phyloP scores from a whole-genome alignment of 257 asterid genomes.

The Orobanche coerulescens region DNA sequence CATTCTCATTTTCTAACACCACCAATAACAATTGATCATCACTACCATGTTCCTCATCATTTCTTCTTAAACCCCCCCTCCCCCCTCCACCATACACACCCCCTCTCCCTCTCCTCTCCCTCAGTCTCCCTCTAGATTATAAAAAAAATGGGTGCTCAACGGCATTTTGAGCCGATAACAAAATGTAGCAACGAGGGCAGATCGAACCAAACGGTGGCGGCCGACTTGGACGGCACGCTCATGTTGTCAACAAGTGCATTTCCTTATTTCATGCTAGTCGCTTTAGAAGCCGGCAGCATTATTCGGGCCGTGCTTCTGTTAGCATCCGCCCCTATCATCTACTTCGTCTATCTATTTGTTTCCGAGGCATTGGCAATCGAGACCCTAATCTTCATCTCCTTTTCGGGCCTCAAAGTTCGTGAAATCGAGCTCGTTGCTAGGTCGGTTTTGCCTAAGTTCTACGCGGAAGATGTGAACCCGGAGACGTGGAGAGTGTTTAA shows the following conservation, averaged over 20 bases:
- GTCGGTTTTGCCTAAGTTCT: constrained; percentile 76
- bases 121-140: not conserved
- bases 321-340: constrained; percentile 45
- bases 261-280: constrained; percentile 79
- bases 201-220: constrained; percentile 59
- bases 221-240: constrained; percentile 87
- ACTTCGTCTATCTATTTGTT: constrained; percentile 42
- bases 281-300: constrained; percentile 79
- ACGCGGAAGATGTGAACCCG: constrained; percentile 72
- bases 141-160: constrained; percentile 39
- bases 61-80: constrained; percentile 48
- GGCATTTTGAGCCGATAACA: constrained; percentile 45
- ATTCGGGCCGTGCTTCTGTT: constrained; percentile 55
- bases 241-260: constrained; percentile 52
- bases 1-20: constrained; percentile 28
- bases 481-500: constrained; percentile 65
- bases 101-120: constrained; percentile 1
- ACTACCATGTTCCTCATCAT: constrained; percentile 26
- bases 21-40: not conserved
- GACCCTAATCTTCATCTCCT: constrained; percentile 46
- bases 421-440: constrained; percentile 73
- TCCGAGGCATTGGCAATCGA: constrained; percentile 55
- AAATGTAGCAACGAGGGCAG: constrained; percentile 46
- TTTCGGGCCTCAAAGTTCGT: constrained; percentile 55
- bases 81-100: constrained; percentile 1